Base-by-base conservation (phyloP, 805 yeast species). In the Nakazawaea ernobii region DNA sequence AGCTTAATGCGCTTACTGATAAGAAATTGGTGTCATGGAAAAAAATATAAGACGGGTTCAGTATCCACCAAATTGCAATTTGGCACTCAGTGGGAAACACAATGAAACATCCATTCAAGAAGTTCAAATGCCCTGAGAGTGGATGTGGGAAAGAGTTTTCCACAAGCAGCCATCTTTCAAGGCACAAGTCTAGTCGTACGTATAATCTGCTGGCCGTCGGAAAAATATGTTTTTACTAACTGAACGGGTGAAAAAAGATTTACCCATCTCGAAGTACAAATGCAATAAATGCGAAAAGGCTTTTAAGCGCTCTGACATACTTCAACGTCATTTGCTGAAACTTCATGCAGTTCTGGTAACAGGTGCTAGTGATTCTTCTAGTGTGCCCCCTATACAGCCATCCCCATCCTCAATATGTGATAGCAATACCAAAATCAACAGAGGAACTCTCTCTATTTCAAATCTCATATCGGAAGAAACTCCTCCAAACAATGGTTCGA, bases 281-380 rank as follows among this genome's bases (percentile, higher is more conserved):
- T 50, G 53, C 29, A n/a, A 29, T 35, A 36, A 35, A 15, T 50
- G 53, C 35, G 46, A 43, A 11, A 36, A 28, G 14, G 30, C 29
- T 14, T 50, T 39, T 32, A 38, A 40, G 26, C 26, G 53, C 35
- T 43, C 51, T 7, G 53, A 50, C 37, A 41, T 50, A 10, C 33
- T 43, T 13, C 32, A 43, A 37, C 35, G 46, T n/a, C 46, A 43
- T 30, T n/a, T 50, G 27, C n/a, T n/a, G n/a, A 48, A 26, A 8
- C 39, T 46, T 29, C 44, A 35, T 32, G 28, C 15, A 26, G 15
- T 17, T 24, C 26, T 28, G 24, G 5, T 20, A 20, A 20, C 5
- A 20, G 24, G 24, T 20, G 5, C 5, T 20, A 20, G n/a, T n/a
- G n/a, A n/a, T n/a, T n/a, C n/a, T n/a, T n/a, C n/a, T n/a, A n/a